Conservation (phyloP, 305 asterid species). For the Rubia tinctorum region DNA sequence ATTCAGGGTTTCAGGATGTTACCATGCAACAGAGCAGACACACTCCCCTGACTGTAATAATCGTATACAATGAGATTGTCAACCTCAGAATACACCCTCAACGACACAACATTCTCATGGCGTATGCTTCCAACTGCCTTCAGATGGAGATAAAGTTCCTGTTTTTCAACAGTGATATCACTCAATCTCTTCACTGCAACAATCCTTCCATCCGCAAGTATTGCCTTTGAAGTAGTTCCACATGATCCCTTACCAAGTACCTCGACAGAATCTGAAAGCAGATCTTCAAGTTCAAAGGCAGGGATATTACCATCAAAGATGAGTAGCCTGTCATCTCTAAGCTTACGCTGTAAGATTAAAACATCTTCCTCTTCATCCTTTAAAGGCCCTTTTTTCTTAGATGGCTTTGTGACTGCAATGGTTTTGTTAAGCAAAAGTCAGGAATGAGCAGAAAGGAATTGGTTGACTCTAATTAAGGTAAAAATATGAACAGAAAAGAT, state of each 20-base stretch:
- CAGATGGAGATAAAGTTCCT: constrained; percentile 59
- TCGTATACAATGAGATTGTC: neutral
- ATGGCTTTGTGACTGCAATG: neutral
- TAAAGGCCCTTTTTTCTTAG: constrained; percentile 28
- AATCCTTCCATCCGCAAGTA: constrained; percentile 46
- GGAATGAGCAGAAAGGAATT: neutral
- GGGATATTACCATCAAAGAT: constrained; percentile 49
- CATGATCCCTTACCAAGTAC: constrained; percentile 70
- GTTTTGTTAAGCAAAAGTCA: constrained; percentile 20
- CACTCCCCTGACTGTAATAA: neutral
- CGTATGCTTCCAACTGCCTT: constrained; percentile 43
- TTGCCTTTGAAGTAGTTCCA: constrained; percentile 55
- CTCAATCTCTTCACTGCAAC: constrained; percentile 56
- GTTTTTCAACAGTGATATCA: constrained; percentile 39
- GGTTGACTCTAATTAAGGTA: neutral
- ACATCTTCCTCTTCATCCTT: constrained; percentile 33
- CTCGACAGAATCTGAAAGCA: constrained; percentile 65
- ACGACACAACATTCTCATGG: constrained; percentile 54
- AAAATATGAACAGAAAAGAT: neutral
- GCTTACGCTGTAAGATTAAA: constrained; percentile 10
- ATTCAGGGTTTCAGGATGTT: neutral
- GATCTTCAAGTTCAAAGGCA: constrained; percentile 61
- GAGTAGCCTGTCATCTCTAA: constrained; percentile 33
- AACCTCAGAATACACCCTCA: neutral
- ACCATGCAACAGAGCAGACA: neutral